Conservation (phyloP, 768 basidiomycete genomes). For the Mycena leptocephala region DNA sequence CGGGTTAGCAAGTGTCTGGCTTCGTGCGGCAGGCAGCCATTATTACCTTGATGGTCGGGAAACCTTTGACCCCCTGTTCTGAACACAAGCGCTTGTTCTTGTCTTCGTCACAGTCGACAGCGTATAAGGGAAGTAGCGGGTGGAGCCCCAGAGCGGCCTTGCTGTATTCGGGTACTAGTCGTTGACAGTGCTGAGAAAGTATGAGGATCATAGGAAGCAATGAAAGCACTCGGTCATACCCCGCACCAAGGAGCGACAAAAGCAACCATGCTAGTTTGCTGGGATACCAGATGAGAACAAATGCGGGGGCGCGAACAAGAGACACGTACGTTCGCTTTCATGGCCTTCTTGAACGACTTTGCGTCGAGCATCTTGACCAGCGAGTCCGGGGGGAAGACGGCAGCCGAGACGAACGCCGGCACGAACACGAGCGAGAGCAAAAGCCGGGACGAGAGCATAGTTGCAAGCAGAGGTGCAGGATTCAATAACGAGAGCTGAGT, state of each 20-base stretch:
- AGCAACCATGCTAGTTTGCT: conserved; percentile 87
- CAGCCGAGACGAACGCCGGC: conserved; percentile 60
- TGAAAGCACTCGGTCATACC: conserved; percentile 51
- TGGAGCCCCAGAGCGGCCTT: conserved; percentile 85
- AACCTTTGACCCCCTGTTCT: conserved; percentile 91
- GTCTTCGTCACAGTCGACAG: conserved; percentile 92
- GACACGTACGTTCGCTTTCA: conserved; percentile 82
- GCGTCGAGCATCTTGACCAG: conserved; percentile 83
- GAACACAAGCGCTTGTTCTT: conserved; percentile 88
- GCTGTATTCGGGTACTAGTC: conserved; percentile 88
- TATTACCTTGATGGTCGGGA: conserved; percentile 91
- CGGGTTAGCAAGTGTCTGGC: conserved; percentile 14
- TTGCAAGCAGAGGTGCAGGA: background rate
- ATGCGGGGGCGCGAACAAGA: background rate
- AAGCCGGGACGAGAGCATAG: conserved; percentile 27
- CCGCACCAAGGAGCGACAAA: conserved; percentile 98
- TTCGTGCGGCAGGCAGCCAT: background rate
- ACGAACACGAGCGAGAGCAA: conserved; percentile 49
- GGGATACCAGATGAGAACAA: background rate
- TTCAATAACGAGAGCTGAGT: background rate
- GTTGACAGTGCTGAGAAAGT: conserved; percentile 84
- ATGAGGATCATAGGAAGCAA: background rate
- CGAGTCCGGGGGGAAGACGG: conserved; percentile 65
- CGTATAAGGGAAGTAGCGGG: conserved; percentile 91
- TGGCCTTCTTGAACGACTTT: conserved; percentile 78